A percentile compares a stretch with the other conserved stretches of the same genome.
Conservation (phyloP, 2,329 filamentous ascomycete species). For the Fusarium brevicatenulatum region DNA sequence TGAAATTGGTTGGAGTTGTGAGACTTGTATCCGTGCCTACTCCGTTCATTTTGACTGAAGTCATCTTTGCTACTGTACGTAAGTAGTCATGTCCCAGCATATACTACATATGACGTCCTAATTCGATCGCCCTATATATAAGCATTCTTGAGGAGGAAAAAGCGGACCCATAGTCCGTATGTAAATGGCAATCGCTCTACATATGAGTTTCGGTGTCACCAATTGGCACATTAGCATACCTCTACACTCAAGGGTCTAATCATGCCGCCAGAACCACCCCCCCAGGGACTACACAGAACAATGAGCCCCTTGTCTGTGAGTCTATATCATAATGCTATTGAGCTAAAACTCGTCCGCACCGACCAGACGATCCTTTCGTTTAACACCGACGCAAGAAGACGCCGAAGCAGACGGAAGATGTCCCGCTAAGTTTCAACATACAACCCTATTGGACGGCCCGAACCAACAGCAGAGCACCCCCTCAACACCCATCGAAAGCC, state of each 20-base stretch:
- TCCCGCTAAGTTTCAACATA: constrained; percentile 33
- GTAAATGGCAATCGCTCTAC: not conserved
- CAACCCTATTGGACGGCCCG: constrained; percentile 12
- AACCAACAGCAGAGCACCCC: constrained; percentile 30
- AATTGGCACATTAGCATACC: not conserved
- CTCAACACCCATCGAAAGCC: constrained; percentile 14
- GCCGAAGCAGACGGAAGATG: constrained; percentile 15
- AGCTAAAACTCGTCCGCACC: constrained; percentile 12
- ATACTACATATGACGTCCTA: not conserved
- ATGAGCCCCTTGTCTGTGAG: not conserved
- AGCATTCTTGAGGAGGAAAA: not conserved
- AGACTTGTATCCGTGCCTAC: constrained; percentile 13
- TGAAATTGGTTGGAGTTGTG: constrained; percentile 41
- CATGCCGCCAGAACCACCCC: not conserved
- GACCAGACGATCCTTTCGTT: constrained; percentile 24
- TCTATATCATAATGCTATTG: constrained; percentile 13
- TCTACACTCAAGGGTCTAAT: not conserved
- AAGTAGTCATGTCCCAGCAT: constrained; percentile 1
- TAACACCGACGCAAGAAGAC: constrained; percentile 33
- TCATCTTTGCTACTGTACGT: not conserved
- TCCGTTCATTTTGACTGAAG: not conserved
- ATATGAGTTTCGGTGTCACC: not conserved
- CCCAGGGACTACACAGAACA: not conserved
- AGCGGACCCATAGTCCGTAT: not conserved
- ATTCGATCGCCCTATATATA: not conserved